Base-by-base conservation (phyloP, 441 rosid species). In the Bocquillonia castaneifolia region DNA sequence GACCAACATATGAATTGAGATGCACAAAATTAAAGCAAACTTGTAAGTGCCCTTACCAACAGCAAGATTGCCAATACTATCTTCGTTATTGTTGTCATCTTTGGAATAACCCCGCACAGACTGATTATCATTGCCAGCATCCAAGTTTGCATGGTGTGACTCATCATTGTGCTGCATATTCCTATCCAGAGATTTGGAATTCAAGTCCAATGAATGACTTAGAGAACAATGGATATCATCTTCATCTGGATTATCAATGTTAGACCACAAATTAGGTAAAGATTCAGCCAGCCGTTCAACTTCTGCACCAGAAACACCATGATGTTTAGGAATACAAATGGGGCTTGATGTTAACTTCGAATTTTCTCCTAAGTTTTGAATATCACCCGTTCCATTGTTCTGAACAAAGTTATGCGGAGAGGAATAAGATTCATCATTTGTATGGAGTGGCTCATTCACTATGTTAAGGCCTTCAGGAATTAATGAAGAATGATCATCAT, bases 141-240 rank as follows among this genome's bases (percentile, higher is more conserved):
- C 74, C 63, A 78, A 69, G 75, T 51, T 66, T 56, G 55, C 40
- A 31, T 64, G 73, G 70, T 69, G 74, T 52, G 67, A 67, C 45
- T 75, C 82, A 68, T 72, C 75, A 70, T 77, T 75, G 61, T 72
- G 36, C 31, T 63, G 67, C 61, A 72, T 39, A 63, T 79, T 70
- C 87, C 81, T 78, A 64, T 78, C 77, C 52, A 71, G 31, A 23
- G 82, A 53, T 66, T 76, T 69, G 50, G 76, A 77, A 74, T 74
- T 71, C 26, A 81, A 73, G 63, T 85, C 96, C 68, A 91, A 71
- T 3, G 98, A 90, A 68, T 78, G 89, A 78, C 91, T 85, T 37
- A 86, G 68, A 67, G 90, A 86, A 79, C 59, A 77, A 56, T 32
- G 73, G 53, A 55, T 59, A 51, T 69, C 57, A 62, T 69, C 64